Base-by-base conservation (phyloP, 2,329 filamentous ascomycete genomes). In the Aspergillus texensis region DNA sequence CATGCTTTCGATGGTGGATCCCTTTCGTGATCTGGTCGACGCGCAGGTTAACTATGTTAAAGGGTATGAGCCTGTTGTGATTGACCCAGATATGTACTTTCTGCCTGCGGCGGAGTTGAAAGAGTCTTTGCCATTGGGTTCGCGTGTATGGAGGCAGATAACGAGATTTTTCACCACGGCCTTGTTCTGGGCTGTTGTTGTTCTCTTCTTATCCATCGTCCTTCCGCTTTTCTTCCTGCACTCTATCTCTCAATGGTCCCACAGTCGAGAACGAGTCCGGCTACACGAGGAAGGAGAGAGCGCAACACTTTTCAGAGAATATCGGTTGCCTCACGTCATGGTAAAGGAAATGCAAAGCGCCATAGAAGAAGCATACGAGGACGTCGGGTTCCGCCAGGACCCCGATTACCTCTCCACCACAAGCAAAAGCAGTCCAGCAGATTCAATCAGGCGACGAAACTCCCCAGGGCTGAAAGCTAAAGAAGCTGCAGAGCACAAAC, bases 331-430 rank as follows among this genome's bases (percentile, higher is more conserved):
- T 30, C 46, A 30, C 0, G 80, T 95, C 11, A 84, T 93, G 71
- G 86, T 94, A 68, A 89, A 91, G 68, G 89, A 91, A 62, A 87
- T 94, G 28, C 90, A 90, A 46, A 87, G 87, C 61, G 89, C 89
- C 28, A 89, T 94, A 16, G 93, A 97, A 72, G 88, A 90, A 57
- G 88, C 89, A 2, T 93, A 92, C 71, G 92, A 93, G 76, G 87
- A 88, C 45, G 82, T 92, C 55, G 92, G 90, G 73, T 87, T 84
- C 66, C 82, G 86, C 3, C 90, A 92, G 70, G 82, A 83, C 57
- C 87, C 93, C 64, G 89, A 92, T 56, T 96, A 92, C 70, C 83
- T 96, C 0, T 84, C 85, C 2, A 79, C 82, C 5, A 83, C 83
- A 0, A 83, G 80, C 9, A 84, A 21, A 43, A 24, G 46, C 55